A percentile compares a stretch with the other conserved stretches of the same genome.
Evolutionary conservation across 768 basidiomycete genomes (phyloP).

Genomic region (Russula dissimulans): DNA sequence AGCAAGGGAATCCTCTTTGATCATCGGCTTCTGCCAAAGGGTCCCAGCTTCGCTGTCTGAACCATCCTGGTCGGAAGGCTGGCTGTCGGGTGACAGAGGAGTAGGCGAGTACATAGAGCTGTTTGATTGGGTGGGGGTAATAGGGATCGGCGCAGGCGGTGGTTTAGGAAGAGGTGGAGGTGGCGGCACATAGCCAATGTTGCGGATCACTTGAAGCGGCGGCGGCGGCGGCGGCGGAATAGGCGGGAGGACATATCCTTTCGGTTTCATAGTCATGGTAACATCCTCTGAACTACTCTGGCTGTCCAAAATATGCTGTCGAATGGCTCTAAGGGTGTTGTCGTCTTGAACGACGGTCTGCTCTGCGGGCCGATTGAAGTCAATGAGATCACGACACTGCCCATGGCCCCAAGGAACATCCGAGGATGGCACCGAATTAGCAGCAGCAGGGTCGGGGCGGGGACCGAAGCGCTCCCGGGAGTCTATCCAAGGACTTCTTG

Average conservation of each 20-base stretch:
- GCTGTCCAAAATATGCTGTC: conserved; percentile 9
- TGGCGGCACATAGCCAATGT: conserved; percentile 16
- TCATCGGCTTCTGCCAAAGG: conserved; percentile 38
- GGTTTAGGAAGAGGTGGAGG: conserved; percentile 16
- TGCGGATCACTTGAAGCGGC: conserved; percentile 9
- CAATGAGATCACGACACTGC: conserved; percentile 14
- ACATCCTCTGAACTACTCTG: conserved; percentile 16
- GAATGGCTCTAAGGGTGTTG: conserved; percentile 8
- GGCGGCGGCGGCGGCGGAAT: conserved; percentile 18
- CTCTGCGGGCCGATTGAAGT: conserved; percentile 16
- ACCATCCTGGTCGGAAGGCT: conserved; percentile 32
- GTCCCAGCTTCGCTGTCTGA: conserved; percentile 43
- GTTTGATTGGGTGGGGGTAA: background rate
- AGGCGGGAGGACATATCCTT: conserved; percentile 13
- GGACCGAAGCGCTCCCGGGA: conserved; percentile 26
- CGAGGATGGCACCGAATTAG: background rate
- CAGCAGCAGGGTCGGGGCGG: conserved; percentile 11
- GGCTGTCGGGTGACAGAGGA: conserved; percentile 13
- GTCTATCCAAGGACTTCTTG: conserved; percentile 36
- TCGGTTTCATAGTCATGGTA: conserved; percentile 10
- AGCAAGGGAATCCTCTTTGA: conserved; percentile 12
- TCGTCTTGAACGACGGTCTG: conserved; percentile 17
- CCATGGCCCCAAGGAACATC: conserved; percentile 5
- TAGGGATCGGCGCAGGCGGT: conserved; percentile 6
- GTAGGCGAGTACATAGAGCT: conserved; percentile 5